A percentile compares a stretch with the other conserved stretches of the same genome.
Conservation (phyloP, 2,329 filamentous ascomycete species). For the Venturia effusa region DNA sequence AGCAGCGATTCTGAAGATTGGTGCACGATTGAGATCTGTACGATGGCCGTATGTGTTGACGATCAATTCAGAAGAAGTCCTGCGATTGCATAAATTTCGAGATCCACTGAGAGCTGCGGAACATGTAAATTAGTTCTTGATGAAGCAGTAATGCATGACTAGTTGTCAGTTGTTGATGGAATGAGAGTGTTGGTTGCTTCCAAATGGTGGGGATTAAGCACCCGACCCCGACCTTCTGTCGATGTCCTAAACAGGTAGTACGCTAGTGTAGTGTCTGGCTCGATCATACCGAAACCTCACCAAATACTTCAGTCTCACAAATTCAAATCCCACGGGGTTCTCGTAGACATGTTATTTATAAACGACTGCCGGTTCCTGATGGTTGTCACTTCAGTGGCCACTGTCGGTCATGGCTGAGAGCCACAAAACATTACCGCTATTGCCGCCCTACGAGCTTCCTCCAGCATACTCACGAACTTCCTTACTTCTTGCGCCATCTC, state of each 20-base stretch:
- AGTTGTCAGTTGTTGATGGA: neutral
- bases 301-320: neutral
- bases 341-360: neutral
- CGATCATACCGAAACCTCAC: neutral
- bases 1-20: neutral
- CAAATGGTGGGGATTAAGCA: no score
- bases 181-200: neutral
- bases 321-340: neutral
- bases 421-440: neutral
- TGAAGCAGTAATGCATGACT: neutral
- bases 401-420: neutral
- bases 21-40: neutral
- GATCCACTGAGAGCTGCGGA: neutral
- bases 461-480: slow-evolving; percentile 3
- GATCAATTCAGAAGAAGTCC: neutral
- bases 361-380: neutral
- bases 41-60: neutral
- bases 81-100: neutral
- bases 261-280: neutral
- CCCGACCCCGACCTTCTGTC: neutral
- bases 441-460: neutral
- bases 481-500: neutral
- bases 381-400: neutral
- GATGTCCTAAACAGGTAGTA: neutral
- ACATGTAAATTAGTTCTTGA: neutral